phyloP scores from a whole-genome alignment of 2,329 filamentous ascomycete species.

The Fusarium pseudocircinatum region DNA sequence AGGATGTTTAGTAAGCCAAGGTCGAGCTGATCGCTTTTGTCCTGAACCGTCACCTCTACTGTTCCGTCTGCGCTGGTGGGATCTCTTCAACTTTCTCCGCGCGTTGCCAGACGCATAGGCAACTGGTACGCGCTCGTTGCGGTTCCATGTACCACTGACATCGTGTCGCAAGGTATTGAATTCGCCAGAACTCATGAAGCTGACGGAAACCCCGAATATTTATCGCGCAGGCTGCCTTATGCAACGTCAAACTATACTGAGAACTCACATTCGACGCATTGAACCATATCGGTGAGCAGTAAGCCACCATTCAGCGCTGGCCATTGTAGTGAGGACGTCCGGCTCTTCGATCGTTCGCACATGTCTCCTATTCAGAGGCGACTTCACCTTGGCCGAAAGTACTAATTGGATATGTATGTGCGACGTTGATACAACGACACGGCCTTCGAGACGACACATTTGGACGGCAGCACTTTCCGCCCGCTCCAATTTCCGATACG shows the following conservation, averaged over 20 bases:
- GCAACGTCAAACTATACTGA: neutral
- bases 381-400: neutral
- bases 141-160: neutral
- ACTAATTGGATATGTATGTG: neutral
- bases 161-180: neutral
- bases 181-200: neutral
- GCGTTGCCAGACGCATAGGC: neutral
- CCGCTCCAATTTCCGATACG: neutral
- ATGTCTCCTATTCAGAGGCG: rapidly evolving
- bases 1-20: neutral
- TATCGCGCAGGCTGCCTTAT: neutral
- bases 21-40: neutral
- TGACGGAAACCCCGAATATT: neutral
- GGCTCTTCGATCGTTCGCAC: neutral
- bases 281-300: neutral
- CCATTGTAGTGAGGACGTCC: rapidly evolving
- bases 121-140: neutral
- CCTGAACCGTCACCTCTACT: rapidly evolving
- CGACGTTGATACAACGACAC: neutral
- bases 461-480: neutral
- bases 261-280: neutral
- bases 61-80: neutral
- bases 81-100: too few species aligned
- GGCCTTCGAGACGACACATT: neutral
- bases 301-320: neutral